phyloP scores from a whole-genome alignment of 192 early-diverging fungal species.

The Backusella circina region DNA sequence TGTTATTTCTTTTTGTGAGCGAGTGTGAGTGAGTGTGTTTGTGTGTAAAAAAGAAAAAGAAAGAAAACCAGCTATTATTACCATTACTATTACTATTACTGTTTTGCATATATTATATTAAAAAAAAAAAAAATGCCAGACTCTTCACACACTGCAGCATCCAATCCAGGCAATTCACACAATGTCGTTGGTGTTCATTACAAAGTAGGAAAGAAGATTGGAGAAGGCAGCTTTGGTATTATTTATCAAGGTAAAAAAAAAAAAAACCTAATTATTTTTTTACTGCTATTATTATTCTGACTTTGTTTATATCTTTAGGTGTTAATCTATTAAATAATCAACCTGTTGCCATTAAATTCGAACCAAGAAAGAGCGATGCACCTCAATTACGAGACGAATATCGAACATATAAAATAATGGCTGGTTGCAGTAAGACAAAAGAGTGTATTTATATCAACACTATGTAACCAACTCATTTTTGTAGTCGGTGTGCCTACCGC shows the following conservation, averaged over 20 bases:
- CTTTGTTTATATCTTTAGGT: slow-evolving; percentile 47
- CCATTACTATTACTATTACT: too few species aligned
- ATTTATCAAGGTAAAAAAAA: slow-evolving; percentile 89
- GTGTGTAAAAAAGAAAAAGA: too few species aligned
- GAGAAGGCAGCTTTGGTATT: slow-evolving; percentile 97
- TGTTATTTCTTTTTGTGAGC: not conserved
- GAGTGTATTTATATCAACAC: not conserved
- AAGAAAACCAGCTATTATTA: too few species aligned
- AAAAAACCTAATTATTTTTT: not conserved
- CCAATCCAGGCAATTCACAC: slow-evolving; percentile 15
- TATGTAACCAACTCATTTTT: not conserved
- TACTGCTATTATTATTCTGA: not conserved
- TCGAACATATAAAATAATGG: slow-evolving; percentile 91
- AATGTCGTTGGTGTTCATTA: slow-evolving; percentile 94
- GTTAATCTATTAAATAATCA: slow-evolving; percentile 86
- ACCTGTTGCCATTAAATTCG: slow-evolving; percentile 96
- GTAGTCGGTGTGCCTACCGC: slow-evolving; percentile 84
- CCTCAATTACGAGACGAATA: slow-evolving; percentile 97
- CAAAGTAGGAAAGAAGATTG: slow-evolving; percentile 95
- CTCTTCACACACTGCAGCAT: not conserved
- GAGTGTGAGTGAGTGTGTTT: too few species aligned
- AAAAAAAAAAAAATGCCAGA: not conserved
- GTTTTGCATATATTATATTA: not conserved
- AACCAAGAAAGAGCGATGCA: slow-evolving; percentile 94
- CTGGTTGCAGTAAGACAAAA: slow-evolving; percentile 50